Evolutionary conservation across 2,329 filamentous ascomycete genomes (phyloP), one percentile per base, ranked within the genome.

Genomic region (Fusarium tjaetaba): DNA sequence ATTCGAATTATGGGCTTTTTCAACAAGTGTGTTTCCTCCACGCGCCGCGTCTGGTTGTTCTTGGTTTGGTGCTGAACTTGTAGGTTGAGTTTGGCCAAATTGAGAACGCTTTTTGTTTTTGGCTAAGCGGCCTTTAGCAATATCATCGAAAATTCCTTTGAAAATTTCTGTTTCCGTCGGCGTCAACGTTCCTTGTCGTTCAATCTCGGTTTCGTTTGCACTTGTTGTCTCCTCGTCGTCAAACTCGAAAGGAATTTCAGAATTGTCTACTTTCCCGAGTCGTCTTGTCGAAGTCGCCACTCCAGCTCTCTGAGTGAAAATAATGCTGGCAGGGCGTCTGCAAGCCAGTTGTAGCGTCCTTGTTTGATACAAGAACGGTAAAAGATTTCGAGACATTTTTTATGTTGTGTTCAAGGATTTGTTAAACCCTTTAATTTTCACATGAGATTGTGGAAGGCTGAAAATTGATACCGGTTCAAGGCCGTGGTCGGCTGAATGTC

Each of bases 351-450:
- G 78, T 18, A 84, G 86, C 0, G 92, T 94, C 67, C 87, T 85
- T 10, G 93, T 94, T 73, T 93, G 91, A 78, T 94, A 94, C 11
- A 95, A 85, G 65, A 94, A 94, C 0, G 92, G 90, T 9, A 91
- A 82, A 20, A 90, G 81, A 11, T 88, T 87, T 5, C 84, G 82
- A 20, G 85, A 80, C 85, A 89, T 89, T 57, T 57, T 76, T 56
- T 20, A 46, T 8, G 28, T 49, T 42, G 16, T 24, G 45, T 41
- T 42, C 24, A 38, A 32, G 18, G 41, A 30, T 41, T 30, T 56
- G 41, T 24, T 22, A 13, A 22, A 38, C 34, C 6, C 15, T 36
- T 36, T 13, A 13, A 24, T 59, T 30, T 66, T 74, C 53, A 70
- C 61, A 69, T 72, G 45, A 74, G 57, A 46, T 61, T 61, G 66